Evolutionary conservation across 345 rosid species (phyloP), one percentile per base, ranked within the genome.

Genomic region (Raphanus raphanistrum): DNA sequence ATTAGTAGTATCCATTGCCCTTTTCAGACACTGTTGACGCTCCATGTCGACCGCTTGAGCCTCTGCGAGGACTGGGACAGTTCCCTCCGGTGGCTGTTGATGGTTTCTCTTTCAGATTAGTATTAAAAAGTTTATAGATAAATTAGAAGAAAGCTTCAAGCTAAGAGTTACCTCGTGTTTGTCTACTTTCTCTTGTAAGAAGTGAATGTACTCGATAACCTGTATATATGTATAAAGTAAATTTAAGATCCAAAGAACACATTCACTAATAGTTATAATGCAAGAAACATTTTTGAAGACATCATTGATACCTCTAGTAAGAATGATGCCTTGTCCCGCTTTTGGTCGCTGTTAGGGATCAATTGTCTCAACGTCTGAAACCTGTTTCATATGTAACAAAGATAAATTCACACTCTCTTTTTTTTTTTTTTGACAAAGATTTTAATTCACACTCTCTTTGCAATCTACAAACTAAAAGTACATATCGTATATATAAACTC

Each of bases 261-360:
- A 6, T 43, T 8, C 28, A 35, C 8, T 25, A 7, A 10, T 7
- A 45, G 48, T 48, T 48, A 8, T 48, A 48, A 2, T 4, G 13
- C 48, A 41, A 41, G n/a, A 38, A 38, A 38, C 12, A 9, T 38
- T 38, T 9, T 38, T 2, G 11, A 66, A 0, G 48, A 48, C 0
- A 5, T 41, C 60, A 61, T 7, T 68, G 21, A 60, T 66, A 93
- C 99, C 99, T 96, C 99, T 74, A 91, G 82, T 15, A 96, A 87
- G 81, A 96, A 92, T 5, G 98, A 94, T 5, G 98, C 98, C 85
- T 90, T 94, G 71, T 96, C 99, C 68, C 95, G 88, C 84, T 93
- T 96, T 57, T 96, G 99, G 73, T 96, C 98, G 12, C 91, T 82
- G 68, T 88, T 92, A 48, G 99, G 99, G 70, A 96, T 90, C 25